Percentiles rank a stretch among this genome's conserved stretches.
Conservation (phyloP, 495 filamentous ascomycete species). For the Penicillium coffeae region DNA sequence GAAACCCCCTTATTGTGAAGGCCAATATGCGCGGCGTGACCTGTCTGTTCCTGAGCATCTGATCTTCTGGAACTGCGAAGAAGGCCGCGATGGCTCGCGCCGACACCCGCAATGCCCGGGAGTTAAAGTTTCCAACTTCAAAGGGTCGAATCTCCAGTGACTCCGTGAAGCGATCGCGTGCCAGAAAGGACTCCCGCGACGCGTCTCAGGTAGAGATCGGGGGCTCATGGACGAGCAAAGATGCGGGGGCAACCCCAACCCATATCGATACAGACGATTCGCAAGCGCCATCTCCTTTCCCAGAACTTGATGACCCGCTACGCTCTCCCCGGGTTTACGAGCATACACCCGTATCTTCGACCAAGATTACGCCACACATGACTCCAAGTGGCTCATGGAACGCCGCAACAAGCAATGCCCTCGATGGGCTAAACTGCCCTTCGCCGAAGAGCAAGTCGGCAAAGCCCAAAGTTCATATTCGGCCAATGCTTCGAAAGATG, state of each 20-base stretch:
- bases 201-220: slow-evolving; percentile 4
- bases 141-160: slow-evolving; percentile 13
- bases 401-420: slow-evolving; percentile 9
- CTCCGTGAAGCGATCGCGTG: slow-evolving; percentile 6
- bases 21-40: slow-evolving; percentile 18
- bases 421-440: slow-evolving; percentile 20
- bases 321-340: slow-evolving; percentile 7
- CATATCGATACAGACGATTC: slow-evolving; percentile 8
- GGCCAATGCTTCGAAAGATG: slow-evolving; percentile 55
- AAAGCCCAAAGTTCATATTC: slow-evolving; percentile 46
- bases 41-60: slow-evolving; percentile 7
- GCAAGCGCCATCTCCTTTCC: slow-evolving; percentile 15
- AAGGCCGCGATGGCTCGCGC: slow-evolving; percentile 21
- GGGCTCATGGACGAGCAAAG: slow-evolving; percentile 5
- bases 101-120: slow-evolving; percentile 17
- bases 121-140: slow-evolving; percentile 14
- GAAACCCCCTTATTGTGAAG: background rate
- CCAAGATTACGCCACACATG: slow-evolving; percentile 6
- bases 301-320: slow-evolving; percentile 13
- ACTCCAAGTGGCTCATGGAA: slow-evolving; percentile 13
- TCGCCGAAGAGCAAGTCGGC: slow-evolving; percentile 23
- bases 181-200: slow-evolving; percentile 7
- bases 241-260: slow-evolving; percentile 10
- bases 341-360: slow-evolving; percentile 9
- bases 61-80: slow-evolving; percentile 9